A percentile compares a stretch with the other conserved stretches of the same genome.
Conservation (phyloP, 2,329 filamentous ascomycete species). For the Aspergillus luchuensis region DNA sequence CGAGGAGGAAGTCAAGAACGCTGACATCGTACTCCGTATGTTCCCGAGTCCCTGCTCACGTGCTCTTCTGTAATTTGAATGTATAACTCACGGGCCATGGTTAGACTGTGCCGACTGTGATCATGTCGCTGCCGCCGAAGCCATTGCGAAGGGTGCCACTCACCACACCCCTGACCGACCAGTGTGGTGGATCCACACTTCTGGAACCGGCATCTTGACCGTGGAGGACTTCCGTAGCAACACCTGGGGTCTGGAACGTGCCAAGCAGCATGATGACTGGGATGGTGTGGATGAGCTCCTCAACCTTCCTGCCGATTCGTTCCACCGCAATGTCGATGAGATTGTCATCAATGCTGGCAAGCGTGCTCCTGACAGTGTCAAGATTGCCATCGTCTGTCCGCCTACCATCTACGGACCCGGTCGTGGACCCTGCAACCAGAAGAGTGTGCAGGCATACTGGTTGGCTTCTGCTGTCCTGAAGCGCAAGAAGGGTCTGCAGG, state of each 20-base stretch:
- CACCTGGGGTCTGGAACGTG: constrained; percentile 43
- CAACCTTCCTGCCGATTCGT: constrained; percentile 44
- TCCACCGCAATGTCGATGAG: constrained; percentile 46
- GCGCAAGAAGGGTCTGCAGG: constrained; percentile 40
- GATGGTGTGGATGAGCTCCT: constrained; percentile 46
- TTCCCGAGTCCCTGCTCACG: constrained; percentile 4
- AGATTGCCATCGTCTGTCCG: constrained; percentile 44
- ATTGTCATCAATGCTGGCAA: constrained; percentile 37
- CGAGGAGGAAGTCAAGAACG: constrained; percentile 48
- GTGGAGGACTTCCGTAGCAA: constrained; percentile 44
- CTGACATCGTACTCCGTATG: constrained; percentile 51
- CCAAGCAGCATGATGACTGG: constrained; percentile 51
- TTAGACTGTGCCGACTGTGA: constrained; percentile 48
- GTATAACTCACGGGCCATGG: constrained; percentile 3
- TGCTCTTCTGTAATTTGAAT: background rate
- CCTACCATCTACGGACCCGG: constrained; percentile 47
- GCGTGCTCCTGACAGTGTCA: constrained; percentile 31
- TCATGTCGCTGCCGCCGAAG: constrained; percentile 44
- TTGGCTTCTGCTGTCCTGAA: constrained; percentile 42
- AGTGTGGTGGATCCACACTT: constrained; percentile 49
- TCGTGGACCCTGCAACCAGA: constrained; percentile 39
- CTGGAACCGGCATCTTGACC: constrained; percentile 47
- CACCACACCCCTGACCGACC: constrained; percentile 39
- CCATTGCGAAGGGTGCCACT: constrained; percentile 44
- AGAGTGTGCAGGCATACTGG: constrained; percentile 46